Conservation (phyloP, 106 monocot species). For the Phalaenopsis aphrodite region DNA sequence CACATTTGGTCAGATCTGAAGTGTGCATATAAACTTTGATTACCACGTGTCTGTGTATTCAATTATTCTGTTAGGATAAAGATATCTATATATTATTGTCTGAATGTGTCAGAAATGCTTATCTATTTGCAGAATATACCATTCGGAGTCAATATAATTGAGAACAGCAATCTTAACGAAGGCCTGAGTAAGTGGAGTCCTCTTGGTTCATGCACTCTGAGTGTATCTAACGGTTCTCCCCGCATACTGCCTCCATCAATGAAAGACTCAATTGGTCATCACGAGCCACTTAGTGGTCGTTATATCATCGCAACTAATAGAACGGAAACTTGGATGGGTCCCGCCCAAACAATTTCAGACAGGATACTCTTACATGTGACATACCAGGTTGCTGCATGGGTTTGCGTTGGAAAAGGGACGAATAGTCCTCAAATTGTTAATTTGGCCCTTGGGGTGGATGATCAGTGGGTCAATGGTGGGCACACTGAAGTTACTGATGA, state of each 20-base stretch:
- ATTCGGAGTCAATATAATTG: slow-evolving; percentile 45
- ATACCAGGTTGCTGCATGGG: slow-evolving; percentile 53
- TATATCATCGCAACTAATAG: slow-evolving; percentile 31
- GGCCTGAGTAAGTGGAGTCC: slow-evolving; percentile 39
- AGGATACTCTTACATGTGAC: slow-evolving; percentile 30
- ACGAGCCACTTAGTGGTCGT: slow-evolving; percentile 30
- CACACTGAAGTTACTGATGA: slow-evolving; percentile 38
- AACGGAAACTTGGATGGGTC: slow-evolving; percentile 56
- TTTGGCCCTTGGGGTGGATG: slow-evolving; percentile 40
- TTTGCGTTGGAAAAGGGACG: slow-evolving; percentile 32
- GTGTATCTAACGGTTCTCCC: slow-evolving; percentile 31
- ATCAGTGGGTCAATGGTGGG: slow-evolving; percentile 46
- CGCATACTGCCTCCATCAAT: slow-evolving; percentile 32
- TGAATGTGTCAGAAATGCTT: not conserved
- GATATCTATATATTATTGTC: not conserved
- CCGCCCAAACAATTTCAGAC: slow-evolving; percentile 39
- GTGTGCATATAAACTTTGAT: too few species aligned
- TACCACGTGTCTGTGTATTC: too few species aligned
- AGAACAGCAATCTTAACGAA: slow-evolving; percentile 44
- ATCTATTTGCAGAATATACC: slow-evolving; percentile 27
- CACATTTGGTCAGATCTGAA: too few species aligned
- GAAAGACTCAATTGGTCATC: slow-evolving; percentile 30
- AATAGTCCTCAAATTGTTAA: slow-evolving; percentile 35
- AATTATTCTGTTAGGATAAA: too few species aligned
- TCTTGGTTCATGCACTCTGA: slow-evolving; percentile 40